Evolutionary conservation across 2,329 filamentous ascomycete species (phyloP), one percentile per base, ranked within the genome.

Genomic region (Hymenotorrendiella dingleyae): DNA sequence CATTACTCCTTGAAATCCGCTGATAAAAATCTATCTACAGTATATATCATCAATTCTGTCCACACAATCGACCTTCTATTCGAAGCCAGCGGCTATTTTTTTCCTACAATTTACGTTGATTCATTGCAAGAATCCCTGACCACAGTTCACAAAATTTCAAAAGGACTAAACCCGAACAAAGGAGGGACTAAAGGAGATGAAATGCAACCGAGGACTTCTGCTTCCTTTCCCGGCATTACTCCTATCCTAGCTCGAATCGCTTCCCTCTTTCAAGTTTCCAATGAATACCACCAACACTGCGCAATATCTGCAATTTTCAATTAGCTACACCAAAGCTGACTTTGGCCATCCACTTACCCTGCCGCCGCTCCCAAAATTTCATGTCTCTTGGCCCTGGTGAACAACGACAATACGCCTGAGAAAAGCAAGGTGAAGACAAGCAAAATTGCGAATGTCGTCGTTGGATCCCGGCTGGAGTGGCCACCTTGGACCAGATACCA

Each of bases 301-400:
- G 43, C 49, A 53, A 17, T 55, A 54, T 6, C 51, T 54, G 20
- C 7, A 26, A 1, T 12, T 20, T 3, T 10, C 20, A 14, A 16
- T 39, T 11, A 29, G 32, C 22, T n/a, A 14, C 10, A 22, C 10
- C 11, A 10, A n/a, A 8, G 4, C 11, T 14, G 12, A 4, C 2
- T 24, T 36, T 16, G n/a, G 21, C n/a, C 6, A 7, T 4, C 2
- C 10, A 54, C 51, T 45, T 42, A 58, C 53, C 46, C 55, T 37
- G 54, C 55, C 33, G 53, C 52, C 4, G 54, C 52, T n/a, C 42
- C 52, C n/a, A 58, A 35, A 10, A 57, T 42, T 16, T 57, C 54
- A 37, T 57, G 55, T 16, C 54, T 34, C 37, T 49, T 55, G 4
- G 55, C 55, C 41, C 47, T 42, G 1, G 54, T 58, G 23, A 57